Percentiles rank a stretch among this genome's conserved stretches.
These are phyloP conservation scores for Phytopythium montanum DNA, from an alignment of 352 stramenopile species.

Conservation along the genomic window DNA sequence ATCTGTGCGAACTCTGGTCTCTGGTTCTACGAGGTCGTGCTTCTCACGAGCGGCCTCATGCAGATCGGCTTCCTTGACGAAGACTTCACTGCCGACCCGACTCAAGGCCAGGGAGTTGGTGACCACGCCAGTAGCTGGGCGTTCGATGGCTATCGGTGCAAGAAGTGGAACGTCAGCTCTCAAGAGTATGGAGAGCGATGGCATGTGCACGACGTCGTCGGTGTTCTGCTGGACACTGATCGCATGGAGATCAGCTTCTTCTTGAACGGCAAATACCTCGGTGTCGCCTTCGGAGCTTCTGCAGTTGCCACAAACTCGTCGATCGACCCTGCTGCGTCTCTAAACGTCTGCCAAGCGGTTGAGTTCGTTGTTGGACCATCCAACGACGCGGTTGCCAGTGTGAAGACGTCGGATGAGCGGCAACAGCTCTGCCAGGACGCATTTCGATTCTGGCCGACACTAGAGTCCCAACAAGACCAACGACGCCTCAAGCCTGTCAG, in stretches of 20 bases:
- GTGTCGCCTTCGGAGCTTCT: slow-evolving; percentile 71
- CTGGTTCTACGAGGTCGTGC: slow-evolving; percentile 90
- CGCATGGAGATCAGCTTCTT: slow-evolving; percentile 86
- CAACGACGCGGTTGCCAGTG: background rate
- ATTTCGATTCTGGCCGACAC: slow-evolving; percentile 33
- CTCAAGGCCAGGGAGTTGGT: slow-evolving; percentile 89
- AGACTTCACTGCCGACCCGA: slow-evolving; percentile 76
- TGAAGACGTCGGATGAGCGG: slow-evolving; percentile 2
- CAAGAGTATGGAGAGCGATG: slow-evolving; percentile 85
- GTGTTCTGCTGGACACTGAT: slow-evolving; percentile 85
- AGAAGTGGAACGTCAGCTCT: slow-evolving; percentile 87
- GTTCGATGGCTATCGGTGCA: slow-evolving; percentile 88
- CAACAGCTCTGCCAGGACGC: background rate
- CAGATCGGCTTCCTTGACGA: slow-evolving; percentile 93
- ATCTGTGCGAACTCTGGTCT: slow-evolving; percentile 58
- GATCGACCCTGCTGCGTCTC: slow-evolving; percentile 78
- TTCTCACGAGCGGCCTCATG: slow-evolving; percentile 89
- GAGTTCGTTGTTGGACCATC: slow-evolving; percentile 75
- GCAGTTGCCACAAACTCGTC: slow-evolving; percentile 33
- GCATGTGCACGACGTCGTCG: slow-evolving; percentile 79
- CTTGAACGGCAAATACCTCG: slow-evolving; percentile 89
- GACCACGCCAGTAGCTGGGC: slow-evolving; percentile 90
- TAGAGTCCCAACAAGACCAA: slow-evolving; percentile 32
- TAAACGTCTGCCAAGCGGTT: slow-evolving; percentile 81
- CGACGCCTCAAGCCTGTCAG: slow-evolving; percentile 37